These are phyloP conservation scores for Fusarium liriodendri DNA, from an alignment of 2,329 filamentous ascomycete species.

Conservation along the genomic window DNA sequence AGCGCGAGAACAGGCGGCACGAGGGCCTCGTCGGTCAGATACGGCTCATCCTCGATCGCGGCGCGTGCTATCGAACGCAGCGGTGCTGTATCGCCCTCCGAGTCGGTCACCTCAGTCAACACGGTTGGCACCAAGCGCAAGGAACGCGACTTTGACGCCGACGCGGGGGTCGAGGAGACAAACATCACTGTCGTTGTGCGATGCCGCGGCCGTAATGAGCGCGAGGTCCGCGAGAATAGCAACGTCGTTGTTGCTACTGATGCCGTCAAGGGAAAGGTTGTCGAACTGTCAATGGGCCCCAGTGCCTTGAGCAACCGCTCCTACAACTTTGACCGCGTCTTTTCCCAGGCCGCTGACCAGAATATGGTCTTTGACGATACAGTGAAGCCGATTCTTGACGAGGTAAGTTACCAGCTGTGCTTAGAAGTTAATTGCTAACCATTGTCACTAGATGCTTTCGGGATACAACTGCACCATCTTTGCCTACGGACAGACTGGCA, in stretches of 20 bases:
- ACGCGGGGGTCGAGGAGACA: slow-evolving; percentile 77
- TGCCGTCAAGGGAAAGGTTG: slow-evolving; percentile 84
- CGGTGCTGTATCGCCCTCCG: slow-evolving; percentile 75
- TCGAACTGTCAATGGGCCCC: slow-evolving; percentile 92
- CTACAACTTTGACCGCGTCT: slow-evolving; percentile 97
- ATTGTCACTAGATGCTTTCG: slow-evolving; percentile 78
- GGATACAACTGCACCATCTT: slow-evolving; percentile 99
- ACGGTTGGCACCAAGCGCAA: slow-evolving; percentile 81
- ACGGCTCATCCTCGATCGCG: slow-evolving; percentile 34
- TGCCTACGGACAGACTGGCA: slow-evolving; percentile 97
- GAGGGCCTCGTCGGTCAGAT: slow-evolving; percentile 41
- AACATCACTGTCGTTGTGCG: slow-evolving; percentile 98
- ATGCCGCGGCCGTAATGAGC: slow-evolving; percentile 90
- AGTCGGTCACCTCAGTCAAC: slow-evolving; percentile 71
- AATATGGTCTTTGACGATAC: slow-evolving; percentile 95
- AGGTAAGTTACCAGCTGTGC: slow-evolving; percentile 67
- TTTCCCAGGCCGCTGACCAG: slow-evolving; percentile 94
- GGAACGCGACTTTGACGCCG: slow-evolving; percentile 82
- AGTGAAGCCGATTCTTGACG: slow-evolving; percentile 90
- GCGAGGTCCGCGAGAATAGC: slow-evolving; percentile 94
- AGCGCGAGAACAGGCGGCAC: slow-evolving; percentile 37
- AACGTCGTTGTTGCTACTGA: slow-evolving; percentile 90
- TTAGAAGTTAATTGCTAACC: slow-evolving; percentile 7
- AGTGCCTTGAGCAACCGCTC: slow-evolving; percentile 95
- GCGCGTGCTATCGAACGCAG: slow-evolving; percentile 40